Evolutionary conservation across 2,329 filamentous ascomycete genomes (phyloP), one percentile per base, ranked within the genome.

Genomic region (Ceratocystis diversiconidia): DNA sequence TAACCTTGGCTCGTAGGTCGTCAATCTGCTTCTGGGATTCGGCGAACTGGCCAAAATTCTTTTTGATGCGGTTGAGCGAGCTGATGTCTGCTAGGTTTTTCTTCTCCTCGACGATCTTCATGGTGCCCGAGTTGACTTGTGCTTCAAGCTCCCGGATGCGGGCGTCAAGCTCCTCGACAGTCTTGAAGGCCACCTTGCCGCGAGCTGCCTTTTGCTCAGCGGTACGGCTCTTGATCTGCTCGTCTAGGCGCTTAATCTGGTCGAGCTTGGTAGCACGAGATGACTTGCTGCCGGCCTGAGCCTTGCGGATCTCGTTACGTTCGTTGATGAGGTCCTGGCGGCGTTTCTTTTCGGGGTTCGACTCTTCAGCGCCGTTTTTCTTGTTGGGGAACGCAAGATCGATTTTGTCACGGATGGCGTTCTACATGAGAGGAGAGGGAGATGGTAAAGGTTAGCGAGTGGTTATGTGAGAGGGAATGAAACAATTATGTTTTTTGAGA

Each of bases 21-120:
- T 94, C 89, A 71, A 99, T 97, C 70, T 83, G 83, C 82, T 95
- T 95, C 78, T 97, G 89, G 43, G 85, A 81, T 67, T 88, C 85
- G 68, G 95, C 90, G 72, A 97, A 88, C 68, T 85, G 84, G 67
- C 86, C 85, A 75, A 99, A 96, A 76, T 85, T 88, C 85, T 96
- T 97, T 79, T 89, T 89, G 73, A 88, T 83, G 80, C 95, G 95
- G 76, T 88, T 87, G 70, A 97, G 79, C 74, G 79, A 87, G 61
- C 88, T 89, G 71, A 96, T 87, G 72, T 96, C 90, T 62, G 83
- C 79, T 22, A 97, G 81, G 7, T 90, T 86, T 83, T 96, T 97
- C 82, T 90, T 95, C 84, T 97, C 94, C 72, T 99, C 94, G 10
- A 97, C 94, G 63, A 99, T 80, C 79, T 92, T 95, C 88, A 99